A percentile compares a stretch with the other conserved stretches of the same genome.
Evolutionary conservation across 192 early-diverging fungal genomes (phyloP).

Genomic region (Pecoramyces ruminantium): DNA sequence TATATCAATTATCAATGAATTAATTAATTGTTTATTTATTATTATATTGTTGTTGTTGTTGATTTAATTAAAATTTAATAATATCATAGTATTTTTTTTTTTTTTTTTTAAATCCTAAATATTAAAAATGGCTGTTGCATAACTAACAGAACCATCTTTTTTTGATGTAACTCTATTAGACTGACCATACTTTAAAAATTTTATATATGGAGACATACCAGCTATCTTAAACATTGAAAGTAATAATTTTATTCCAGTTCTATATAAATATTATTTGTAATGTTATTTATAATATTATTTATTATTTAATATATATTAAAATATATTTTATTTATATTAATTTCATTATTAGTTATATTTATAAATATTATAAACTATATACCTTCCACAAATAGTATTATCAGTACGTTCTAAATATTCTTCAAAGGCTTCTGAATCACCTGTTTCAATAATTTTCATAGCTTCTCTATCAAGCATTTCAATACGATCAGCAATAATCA

Average conservation of each 20-base stretch:
- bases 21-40: too few species aligned
- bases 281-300: too few species aligned
- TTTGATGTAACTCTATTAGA: constrained; percentile 35
- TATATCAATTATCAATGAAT: too few species aligned
- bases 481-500: constrained; percentile 66
- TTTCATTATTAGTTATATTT: constrained; percentile 24
- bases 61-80: too few species aligned
- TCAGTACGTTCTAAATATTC: constrained; percentile 54
- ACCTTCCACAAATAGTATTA: constrained; percentile 86
- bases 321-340: not conserved
- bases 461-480: constrained; percentile 58
- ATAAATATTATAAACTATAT: constrained; percentile 28
- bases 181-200: constrained; percentile 78
- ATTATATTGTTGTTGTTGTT: too few species aligned
- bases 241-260: not conserved
- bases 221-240: not conserved
- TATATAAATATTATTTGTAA: constrained; percentile 4
- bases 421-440: constrained; percentile 39
- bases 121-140: constrained; percentile 36
- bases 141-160: constrained; percentile 60
- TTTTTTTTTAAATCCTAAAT: not conserved
- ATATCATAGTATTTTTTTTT: too few species aligned
- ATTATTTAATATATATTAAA: not conserved
- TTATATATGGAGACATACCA: not conserved
- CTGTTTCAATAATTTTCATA: constrained; percentile 54